phyloP scores from a whole-genome alignment of 2,329 filamentous ascomycete species.

The Hirsutella minnesotensis region DNA sequence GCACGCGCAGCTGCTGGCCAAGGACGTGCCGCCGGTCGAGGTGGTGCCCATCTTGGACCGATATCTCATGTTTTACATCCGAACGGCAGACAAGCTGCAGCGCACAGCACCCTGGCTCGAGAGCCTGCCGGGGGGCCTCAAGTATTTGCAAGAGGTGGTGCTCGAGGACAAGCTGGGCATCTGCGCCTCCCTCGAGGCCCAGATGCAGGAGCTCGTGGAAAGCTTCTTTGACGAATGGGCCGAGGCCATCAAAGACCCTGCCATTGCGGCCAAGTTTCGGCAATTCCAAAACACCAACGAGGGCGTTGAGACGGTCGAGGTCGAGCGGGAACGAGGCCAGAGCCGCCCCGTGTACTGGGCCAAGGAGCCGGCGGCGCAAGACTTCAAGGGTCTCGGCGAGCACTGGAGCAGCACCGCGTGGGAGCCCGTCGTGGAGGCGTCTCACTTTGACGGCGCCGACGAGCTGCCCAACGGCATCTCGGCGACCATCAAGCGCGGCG shows the following conservation, averaged over 20 bases:
- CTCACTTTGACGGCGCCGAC: conserved; percentile 53
- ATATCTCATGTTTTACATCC: conserved; percentile 88
- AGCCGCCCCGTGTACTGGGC: conserved; percentile 68
- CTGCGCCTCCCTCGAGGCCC: conserved; percentile 68
- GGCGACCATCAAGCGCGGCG: conserved; percentile 70
- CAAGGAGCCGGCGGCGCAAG: conserved; percentile 50
- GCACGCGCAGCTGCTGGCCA: conserved; percentile 73
- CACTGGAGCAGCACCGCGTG: conserved; percentile 54
- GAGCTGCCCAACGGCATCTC: conserved; percentile 60
- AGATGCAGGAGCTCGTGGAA: conserved; percentile 78
- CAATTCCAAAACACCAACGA: conserved; percentile 80
- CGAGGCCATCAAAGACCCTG: conserved; percentile 61
- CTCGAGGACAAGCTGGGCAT: conserved; percentile 81
- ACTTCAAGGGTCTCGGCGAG: conserved; percentile 55
- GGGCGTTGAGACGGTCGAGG: conserved; percentile 56
- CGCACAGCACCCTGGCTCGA: conserved; percentile 84
- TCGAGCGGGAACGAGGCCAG: conserved; percentile 62
- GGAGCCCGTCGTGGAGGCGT: conserved; percentile 66
- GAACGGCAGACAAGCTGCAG: conserved; percentile 82
- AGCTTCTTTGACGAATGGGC: conserved; percentile 90
- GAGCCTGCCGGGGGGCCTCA: conserved; percentile 68
- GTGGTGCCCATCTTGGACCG: conserved; percentile 77
- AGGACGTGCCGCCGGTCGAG: conserved; percentile 73
- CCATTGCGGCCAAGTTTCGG: conserved; percentile 55
- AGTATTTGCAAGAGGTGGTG: conserved; percentile 71